Evolutionary conservation across 352 stramenopile species (phyloP).

Genomic region (Pythium oligandrum): DNA sequence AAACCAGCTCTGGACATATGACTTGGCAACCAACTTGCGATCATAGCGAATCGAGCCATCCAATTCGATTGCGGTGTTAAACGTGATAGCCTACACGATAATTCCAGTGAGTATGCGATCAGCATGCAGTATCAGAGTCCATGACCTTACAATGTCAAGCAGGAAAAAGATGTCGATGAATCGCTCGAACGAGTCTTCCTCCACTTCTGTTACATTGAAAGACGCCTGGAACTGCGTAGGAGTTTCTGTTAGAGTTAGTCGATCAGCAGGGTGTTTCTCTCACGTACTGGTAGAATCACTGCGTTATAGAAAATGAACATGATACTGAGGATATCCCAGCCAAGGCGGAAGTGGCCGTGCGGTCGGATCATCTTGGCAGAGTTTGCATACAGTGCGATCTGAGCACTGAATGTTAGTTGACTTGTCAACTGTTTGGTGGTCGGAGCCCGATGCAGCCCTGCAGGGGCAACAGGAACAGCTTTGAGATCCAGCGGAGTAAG

Average conservation of each 20-base stretch:
- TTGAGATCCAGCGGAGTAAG: neutral
- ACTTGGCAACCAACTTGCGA: slow-evolving; percentile 9
- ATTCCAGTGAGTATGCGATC: neutral
- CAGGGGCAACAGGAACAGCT: neutral
- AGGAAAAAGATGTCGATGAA: slow-evolving; percentile 58
- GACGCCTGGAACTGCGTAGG: slow-evolving; percentile 51
- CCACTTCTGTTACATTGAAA: slow-evolving; percentile 27
- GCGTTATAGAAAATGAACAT: slow-evolving; percentile 75
- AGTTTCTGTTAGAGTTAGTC: too few relatives aligned
- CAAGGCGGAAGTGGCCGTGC: slow-evolving; percentile 47
- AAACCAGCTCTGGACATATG: slow-evolving; percentile 23
- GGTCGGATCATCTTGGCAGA: slow-evolving; percentile 54
- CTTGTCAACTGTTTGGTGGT: slow-evolving; percentile 1
- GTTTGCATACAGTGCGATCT: neutral
- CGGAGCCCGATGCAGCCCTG: neutral
- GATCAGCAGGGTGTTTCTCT: too few relatives aligned
- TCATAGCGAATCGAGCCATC: slow-evolving; percentile 20
- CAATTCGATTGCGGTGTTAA: slow-evolving; percentile 24
- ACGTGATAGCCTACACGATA: slow-evolving; percentile 8
- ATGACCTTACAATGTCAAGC: slow-evolving; percentile 46
- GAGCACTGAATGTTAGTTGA: slow-evolving; percentile 17
- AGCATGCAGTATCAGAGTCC: neutral
- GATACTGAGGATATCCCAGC: slow-evolving; percentile 67
- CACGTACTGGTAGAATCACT: slow-evolving; percentile 48
- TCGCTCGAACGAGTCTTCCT: slow-evolving; percentile 38